phyloP scores from a whole-genome alignment of 345 rosid species.

The Lepidium didymum region DNA sequence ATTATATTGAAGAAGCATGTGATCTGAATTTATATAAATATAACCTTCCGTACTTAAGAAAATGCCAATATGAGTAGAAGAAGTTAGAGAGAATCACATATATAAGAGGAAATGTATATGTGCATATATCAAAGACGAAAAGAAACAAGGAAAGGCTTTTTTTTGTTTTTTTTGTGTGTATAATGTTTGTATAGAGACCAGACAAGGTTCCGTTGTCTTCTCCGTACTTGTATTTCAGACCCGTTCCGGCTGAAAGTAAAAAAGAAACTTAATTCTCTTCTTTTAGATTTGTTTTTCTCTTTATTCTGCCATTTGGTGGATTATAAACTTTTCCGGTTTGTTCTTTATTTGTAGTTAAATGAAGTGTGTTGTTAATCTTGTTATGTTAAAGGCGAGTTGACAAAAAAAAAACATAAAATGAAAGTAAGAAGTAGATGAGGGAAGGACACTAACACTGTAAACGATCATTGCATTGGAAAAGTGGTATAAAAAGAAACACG shows the following conservation, averaged over 20 bases:
- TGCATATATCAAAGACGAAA: conserved; percentile 8
- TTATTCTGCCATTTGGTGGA: background rate
- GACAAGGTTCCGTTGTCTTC: conserved; percentile 17
- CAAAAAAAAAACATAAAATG: too few species aligned
- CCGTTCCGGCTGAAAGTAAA: conserved; percentile 2
- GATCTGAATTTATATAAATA: conserved; percentile 12
- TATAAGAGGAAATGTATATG: conserved; percentile 15
- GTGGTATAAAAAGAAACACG: background rate
- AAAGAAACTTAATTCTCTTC: conserved; percentile 4
- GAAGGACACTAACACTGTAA: conserved; percentile 11
- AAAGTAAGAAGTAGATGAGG: background rate
- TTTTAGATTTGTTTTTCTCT: background rate
- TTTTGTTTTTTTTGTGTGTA: background rate
- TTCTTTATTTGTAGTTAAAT: background rate
- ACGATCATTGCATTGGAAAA: conserved; percentile 7
- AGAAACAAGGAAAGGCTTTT: background rate
- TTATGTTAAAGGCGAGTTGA: too few species aligned
- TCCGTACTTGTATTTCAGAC: conserved; percentile 4
- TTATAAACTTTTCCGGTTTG: background rate
- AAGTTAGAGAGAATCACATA: conserved; percentile 20
- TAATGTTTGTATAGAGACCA: conserved; percentile 24
- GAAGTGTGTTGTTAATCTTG: conserved; percentile 7
- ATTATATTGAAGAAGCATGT: conserved; percentile 17
- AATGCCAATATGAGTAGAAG: conserved; percentile 14
- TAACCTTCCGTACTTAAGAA: background rate